Conservation (phyloP, 306 rosid species). For the Alnus rubra region DNA sequence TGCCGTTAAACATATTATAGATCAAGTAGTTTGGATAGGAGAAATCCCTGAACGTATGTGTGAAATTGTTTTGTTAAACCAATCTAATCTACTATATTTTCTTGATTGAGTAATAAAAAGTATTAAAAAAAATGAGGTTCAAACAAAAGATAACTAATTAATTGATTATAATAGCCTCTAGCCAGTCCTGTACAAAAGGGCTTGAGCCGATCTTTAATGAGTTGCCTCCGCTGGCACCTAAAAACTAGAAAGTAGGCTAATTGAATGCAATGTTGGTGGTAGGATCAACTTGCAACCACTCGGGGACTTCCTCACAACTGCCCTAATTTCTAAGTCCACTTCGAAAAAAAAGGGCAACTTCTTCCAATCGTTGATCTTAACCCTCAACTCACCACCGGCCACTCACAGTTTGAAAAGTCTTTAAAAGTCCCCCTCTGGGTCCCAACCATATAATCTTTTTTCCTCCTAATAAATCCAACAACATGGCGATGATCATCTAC, state of each 20-base stretch:
- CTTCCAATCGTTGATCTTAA: background rate
- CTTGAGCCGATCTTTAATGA: conserved; percentile 9
- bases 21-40: too few species aligned
- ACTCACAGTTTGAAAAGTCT: background rate
- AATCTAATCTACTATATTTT: too few species aligned
- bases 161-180: too few species aligned
- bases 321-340: conserved; percentile 33
- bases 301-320: conserved; percentile 39
- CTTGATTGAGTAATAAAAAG: too few species aligned
- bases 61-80: too few species aligned
- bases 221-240: conserved; percentile 36
- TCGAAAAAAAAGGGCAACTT: background rate
- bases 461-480: conserved; percentile 28
- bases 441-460: conserved; percentile 25
- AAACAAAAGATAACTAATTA: too few species aligned
- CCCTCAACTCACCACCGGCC: background rate
- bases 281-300: conserved; percentile 59
- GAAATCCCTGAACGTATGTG: too few species aligned
- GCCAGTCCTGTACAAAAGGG: too few species aligned
- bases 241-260: conserved; percentile 66
- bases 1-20: too few species aligned
- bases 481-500: conserved; percentile 17
- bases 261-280: conserved; percentile 55
- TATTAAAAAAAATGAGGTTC: too few species aligned
- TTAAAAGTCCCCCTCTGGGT: background rate